Evolutionary conservation across 371 early-diverging fungal species (phyloP), one percentile per base, ranked within the genome.

Genomic region (Phascolomyces articulosus): DNA sequence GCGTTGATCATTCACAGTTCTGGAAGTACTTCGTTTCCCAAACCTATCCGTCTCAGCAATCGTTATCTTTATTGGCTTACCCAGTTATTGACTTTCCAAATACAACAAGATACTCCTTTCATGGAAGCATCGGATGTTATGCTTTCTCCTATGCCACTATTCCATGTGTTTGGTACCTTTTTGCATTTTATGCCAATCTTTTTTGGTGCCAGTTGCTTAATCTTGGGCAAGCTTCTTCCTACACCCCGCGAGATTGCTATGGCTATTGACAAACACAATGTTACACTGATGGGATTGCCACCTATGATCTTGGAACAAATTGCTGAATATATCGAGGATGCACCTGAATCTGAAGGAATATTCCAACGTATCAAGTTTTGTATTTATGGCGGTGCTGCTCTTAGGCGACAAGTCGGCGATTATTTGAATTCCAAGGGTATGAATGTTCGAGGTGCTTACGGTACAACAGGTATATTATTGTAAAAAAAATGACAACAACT

Each of bases 1-100:
- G 65, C 55, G 0, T 26, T 71, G 15, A 68, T 71, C 40, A 54
- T 64, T 27, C 72, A 71, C 54, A 67, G 74, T 31, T 74, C 74
- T 11, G 74, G 74, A 16, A 62, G 70, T 2, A 74, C 74, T 1
- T 40, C 56, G 7, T 65, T 70, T 29, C 74, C 74, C 11, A 74
- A 74, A 48, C 74, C 74, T 0, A 74, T 74, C 20, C 63, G 56
- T 34, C 60, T 74, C 7, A 74, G 71, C 61, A 70, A 74, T 58
- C 63, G 68, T 11, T 65, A 68, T 26, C 24, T 70, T 24, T 40
- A 63, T 16, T n/a, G 60, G 2, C 7, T 60, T 21, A 16, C 64
- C 11, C 66, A 66, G 34, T 18, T 13, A 15, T n/a, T 29, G 21
- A 29, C 51, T 34, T 23, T 16, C 8, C 8, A 44, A 16, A 44